These are phyloP conservation scores for Colletotrichum salicis DNA, from an alignment of 2,329 filamentous ascomycete genomes.

Conservation along the genomic window DNA sequence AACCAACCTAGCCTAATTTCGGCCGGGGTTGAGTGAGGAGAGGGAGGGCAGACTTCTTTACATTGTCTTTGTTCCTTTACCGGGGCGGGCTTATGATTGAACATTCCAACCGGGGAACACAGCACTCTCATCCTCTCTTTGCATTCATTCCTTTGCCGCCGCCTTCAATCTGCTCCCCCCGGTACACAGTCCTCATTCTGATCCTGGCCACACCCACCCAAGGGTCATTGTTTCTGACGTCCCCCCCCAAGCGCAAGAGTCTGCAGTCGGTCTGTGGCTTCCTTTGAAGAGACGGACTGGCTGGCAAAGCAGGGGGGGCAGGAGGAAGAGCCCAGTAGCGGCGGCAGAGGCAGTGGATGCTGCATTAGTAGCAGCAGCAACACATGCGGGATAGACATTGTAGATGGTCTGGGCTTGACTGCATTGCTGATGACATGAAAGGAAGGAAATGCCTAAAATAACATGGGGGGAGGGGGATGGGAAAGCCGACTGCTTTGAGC, in stretches of 20 bases:
- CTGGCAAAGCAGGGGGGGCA: conserved; percentile 8
- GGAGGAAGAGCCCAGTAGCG: conserved; percentile 2
- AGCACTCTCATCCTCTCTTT: conserved; percentile 17
- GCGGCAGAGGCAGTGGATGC: conserved; percentile 16
- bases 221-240: conserved; percentile 31
- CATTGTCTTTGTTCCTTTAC: conserved; percentile 35
- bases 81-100: conserved; percentile 17
- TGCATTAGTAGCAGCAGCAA: conserved; percentile 18
- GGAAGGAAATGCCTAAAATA: conserved; percentile 25
- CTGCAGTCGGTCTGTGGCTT: conserved; percentile 27
- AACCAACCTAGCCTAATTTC: conserved; percentile 27
- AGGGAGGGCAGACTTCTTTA: not conserved
- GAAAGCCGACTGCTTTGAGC: conserved; percentile 20
- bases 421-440: conserved; percentile 29
- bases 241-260: conserved; percentile 14
- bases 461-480: not conserved
- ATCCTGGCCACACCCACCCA: conserved; percentile 13
- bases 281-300: conserved; percentile 28
- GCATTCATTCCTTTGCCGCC: conserved; percentile 30
- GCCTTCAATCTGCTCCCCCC: conserved; percentile 16
- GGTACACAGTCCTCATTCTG: conserved; percentile 24
- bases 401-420: conserved; percentile 3
- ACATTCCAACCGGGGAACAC: conserved; percentile 12
- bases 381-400: conserved; percentile 9
- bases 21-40: conserved; percentile 13